phyloP scores from a whole-genome alignment of 352 stramenopile species.

The Achlya hypogyna region DNA sequence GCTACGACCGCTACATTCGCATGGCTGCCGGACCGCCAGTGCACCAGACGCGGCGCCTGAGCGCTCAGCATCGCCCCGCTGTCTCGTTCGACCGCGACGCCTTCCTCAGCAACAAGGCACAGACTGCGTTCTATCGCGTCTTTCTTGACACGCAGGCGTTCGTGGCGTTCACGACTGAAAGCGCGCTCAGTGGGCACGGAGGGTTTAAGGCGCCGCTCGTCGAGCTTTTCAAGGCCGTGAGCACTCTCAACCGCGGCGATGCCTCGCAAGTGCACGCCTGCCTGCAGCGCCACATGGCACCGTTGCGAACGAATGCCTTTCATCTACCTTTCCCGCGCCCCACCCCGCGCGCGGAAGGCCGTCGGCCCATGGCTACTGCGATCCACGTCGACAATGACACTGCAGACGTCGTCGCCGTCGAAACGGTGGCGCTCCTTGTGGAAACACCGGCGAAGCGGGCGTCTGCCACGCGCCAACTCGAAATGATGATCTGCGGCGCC shows the following conservation, averaged over 20 bases:
- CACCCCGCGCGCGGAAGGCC: background rate
- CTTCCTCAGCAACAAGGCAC: background rate
- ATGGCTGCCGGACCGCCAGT: background rate
- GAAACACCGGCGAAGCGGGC: constrained; percentile 13
- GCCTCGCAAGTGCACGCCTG: background rate
- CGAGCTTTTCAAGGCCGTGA: constrained; percentile 8
- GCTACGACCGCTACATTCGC: constrained; percentile 35
- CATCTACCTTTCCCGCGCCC: background rate
- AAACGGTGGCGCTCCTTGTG: background rate
- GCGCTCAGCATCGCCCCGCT: background rate
- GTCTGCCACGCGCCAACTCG: constrained; percentile 16
- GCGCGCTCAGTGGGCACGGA: background rate
- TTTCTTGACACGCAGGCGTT: constrained; percentile 15
- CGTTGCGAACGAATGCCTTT: background rate
- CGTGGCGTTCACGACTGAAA: constrained; percentile 11
- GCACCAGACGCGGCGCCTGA: background rate
- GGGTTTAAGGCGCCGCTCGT: constrained; percentile 1
- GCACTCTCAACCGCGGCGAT: no score
- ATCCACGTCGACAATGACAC: background rate
- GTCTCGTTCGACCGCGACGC: constrained; percentile 3
- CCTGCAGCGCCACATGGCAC: background rate
- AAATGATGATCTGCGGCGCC: constrained; percentile 15
- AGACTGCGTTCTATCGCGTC: background rate
- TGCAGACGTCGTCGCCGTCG: background rate
- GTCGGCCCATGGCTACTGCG: background rate